These are phyloP conservation scores for Sporopachydermia quercuum DNA, from an alignment of 805 yeast species.

Conservation along the genomic window DNA sequence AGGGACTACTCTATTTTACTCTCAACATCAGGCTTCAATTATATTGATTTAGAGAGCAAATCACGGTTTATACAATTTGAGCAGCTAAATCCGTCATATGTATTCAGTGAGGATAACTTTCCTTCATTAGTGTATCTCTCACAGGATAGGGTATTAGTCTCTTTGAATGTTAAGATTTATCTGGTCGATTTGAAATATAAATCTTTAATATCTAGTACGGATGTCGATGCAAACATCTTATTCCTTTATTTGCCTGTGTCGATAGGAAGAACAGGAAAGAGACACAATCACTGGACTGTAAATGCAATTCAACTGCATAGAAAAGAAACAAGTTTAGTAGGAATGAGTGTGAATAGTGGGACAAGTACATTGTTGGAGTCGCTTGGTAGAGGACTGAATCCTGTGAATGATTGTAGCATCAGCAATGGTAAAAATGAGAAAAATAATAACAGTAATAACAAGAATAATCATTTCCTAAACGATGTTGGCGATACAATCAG, in stretches of 20 bases:
- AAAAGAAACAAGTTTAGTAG: constrained; percentile 14
- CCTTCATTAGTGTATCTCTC: not conserved
- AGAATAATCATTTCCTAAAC: constrained; percentile 12
- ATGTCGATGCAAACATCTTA: constrained; percentile 8
- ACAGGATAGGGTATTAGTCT: not conserved
- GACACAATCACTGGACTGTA: constrained; percentile 3
- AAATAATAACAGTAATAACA: constrained; percentile 10
- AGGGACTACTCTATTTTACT: not conserved
- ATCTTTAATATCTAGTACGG: constrained; percentile 11
- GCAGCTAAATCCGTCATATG: not conserved
- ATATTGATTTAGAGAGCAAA: too few relatives aligned
- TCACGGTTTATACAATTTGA: not conserved
- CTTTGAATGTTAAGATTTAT: constrained; percentile 15
- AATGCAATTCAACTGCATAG: constrained; percentile 10
- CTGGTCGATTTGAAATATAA: constrained; percentile 23
- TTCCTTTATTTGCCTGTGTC: constrained; percentile 7
- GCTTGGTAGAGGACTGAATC: constrained; percentile 41
- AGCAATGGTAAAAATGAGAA: constrained; percentile 13
- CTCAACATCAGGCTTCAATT: not conserved
- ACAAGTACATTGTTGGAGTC: constrained; percentile 54
- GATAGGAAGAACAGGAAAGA: constrained; percentile 6
- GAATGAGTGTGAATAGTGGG: constrained; percentile 39
- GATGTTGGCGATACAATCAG: constrained; percentile 14
- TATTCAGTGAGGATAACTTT: not conserved
- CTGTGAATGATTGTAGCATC: constrained; percentile 9